Percentiles rank a stretch among this genome's conserved stretches.
Evolutionary conservation across 257 asterid genomes (phyloP).

Genomic region (Gentiana macrophylla): DNA sequence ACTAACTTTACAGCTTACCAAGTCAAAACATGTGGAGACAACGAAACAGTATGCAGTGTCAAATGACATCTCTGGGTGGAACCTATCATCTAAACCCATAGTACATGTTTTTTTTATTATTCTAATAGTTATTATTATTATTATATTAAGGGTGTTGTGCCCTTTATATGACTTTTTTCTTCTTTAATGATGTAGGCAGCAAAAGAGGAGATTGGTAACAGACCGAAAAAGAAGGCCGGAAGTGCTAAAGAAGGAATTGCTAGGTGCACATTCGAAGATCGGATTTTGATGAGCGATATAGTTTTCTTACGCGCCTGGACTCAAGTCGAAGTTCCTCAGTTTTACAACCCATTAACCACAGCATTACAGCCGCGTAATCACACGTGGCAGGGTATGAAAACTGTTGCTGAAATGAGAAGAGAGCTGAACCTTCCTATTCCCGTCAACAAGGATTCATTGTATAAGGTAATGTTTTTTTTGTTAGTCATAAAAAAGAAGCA

Average conservation of each 20-base stretch:
- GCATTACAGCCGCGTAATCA: constrained; percentile 78
- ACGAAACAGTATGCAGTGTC: too few relatives aligned
- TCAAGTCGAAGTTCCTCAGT: constrained; percentile 82
- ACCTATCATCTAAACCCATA: too few relatives aligned
- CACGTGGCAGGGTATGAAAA: constrained; percentile 92
- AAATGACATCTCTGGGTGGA: too few relatives aligned
- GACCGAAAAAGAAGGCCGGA: constrained; percentile 71
- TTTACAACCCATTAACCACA: constrained; percentile 83
- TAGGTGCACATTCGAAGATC: constrained; percentile 97
- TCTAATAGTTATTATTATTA: not conserved
- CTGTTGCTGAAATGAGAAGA: constrained; percentile 78
- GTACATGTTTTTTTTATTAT: not conserved
- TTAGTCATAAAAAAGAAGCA: too few relatives aligned
- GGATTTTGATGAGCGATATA: constrained; percentile 78
- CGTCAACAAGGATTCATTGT: constrained; percentile 80
- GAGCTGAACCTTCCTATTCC: constrained; percentile 61
- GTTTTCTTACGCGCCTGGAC: constrained; percentile 98
- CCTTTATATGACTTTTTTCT: not conserved
- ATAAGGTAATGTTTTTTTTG: constrained; percentile 35
- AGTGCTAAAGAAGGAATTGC: constrained; percentile 73
- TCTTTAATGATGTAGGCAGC: constrained; percentile 46
- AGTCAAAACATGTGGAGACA: too few relatives aligned
- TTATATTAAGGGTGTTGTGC: too few relatives aligned
- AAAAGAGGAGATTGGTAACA: constrained; percentile 75
- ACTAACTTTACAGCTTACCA: too few relatives aligned